Conservation (phyloP, 192 early-diverging fungal genomes). For the Gonapodya sp. region DNA sequence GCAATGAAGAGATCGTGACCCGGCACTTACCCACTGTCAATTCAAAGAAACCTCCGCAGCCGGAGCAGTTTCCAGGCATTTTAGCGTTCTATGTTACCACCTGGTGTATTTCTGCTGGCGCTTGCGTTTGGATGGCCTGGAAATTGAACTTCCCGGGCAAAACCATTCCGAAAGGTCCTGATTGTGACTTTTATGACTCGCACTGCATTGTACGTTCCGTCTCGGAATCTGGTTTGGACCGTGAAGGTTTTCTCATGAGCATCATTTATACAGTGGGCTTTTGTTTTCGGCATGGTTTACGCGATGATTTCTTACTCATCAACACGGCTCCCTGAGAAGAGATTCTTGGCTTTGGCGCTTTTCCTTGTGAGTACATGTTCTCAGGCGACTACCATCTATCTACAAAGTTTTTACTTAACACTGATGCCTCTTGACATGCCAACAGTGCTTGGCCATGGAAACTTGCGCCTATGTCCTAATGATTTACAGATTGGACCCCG, state of each 20-base stretch:
- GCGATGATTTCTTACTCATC: background rate
- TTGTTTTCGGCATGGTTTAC: background rate
- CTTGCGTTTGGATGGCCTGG: background rate
- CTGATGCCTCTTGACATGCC: background rate
- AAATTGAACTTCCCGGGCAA: background rate
- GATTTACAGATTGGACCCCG: constrained; percentile 2
- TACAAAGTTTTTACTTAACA: background rate
- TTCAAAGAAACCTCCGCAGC: background rate
- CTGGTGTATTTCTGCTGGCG: background rate
- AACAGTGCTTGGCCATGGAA: background rate
- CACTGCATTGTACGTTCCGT: background rate
- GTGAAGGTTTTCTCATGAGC: too few relatives aligned
- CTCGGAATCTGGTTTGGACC: too few relatives aligned
- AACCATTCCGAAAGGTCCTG: background rate
- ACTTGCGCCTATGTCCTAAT: background rate
- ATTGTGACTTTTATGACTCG: background rate
- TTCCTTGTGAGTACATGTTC: background rate
- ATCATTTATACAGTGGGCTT: background rate
- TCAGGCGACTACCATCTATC: too few relatives aligned
- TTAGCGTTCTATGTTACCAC: background rate
- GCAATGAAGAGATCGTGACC: too few relatives aligned
- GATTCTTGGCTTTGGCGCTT: background rate
- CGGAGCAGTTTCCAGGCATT: background rate
- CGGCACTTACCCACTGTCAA: too few relatives aligned
- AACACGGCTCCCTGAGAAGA: background rate